A percentile compares a stretch with the other conserved stretches of the same genome.
Conservation (phyloP, 148 eudicot species). For the Rhododendron vialii region DNA sequence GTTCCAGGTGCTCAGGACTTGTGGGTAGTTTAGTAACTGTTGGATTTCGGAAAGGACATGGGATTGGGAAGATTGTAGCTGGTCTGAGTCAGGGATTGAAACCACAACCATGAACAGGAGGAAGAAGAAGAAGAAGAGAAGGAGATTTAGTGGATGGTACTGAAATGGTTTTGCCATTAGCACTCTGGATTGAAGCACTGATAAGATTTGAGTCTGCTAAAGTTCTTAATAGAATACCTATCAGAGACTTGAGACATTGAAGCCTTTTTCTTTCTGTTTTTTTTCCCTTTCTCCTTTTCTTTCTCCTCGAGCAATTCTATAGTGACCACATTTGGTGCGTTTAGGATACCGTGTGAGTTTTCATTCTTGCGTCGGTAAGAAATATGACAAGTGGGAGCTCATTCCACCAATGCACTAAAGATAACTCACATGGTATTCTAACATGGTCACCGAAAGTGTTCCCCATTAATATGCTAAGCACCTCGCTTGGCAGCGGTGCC, state of each 20-base stretch:
- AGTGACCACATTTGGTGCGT: background rate
- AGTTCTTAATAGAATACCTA: background rate
- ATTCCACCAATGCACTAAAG: too few species aligned
- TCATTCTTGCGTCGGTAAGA: background rate
- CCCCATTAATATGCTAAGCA: too few species aligned
- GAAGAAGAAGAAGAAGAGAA: background rate
- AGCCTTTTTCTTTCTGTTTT: background rate
- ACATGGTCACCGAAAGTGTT: too few species aligned
- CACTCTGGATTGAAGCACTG: background rate
- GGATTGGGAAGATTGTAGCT: conserved; percentile 44
- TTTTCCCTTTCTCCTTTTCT: background rate
- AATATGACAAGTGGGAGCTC: background rate
- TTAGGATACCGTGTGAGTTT: background rate
- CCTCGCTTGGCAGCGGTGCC: too few species aligned
- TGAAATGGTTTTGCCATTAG: conserved; percentile 22
- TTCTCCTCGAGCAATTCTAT: background rate
- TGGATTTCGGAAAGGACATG: conserved; percentile 45
- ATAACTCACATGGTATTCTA: too few species aligned
- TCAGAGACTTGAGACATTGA: background rate
- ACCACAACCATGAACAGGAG: conserved; percentile 13
- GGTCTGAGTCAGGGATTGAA: conserved; percentile 26
- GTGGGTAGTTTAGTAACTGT: conserved; percentile 47
- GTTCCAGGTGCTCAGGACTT: conserved; percentile 30
- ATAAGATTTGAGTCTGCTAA: background rate
- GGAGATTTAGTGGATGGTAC: background rate